Percentiles rank a stretch among this genome's conserved stretches.
Evolutionary conservation across 306 rosid genomes (phyloP).

Genomic region (Begonia peltatifolia): DNA sequence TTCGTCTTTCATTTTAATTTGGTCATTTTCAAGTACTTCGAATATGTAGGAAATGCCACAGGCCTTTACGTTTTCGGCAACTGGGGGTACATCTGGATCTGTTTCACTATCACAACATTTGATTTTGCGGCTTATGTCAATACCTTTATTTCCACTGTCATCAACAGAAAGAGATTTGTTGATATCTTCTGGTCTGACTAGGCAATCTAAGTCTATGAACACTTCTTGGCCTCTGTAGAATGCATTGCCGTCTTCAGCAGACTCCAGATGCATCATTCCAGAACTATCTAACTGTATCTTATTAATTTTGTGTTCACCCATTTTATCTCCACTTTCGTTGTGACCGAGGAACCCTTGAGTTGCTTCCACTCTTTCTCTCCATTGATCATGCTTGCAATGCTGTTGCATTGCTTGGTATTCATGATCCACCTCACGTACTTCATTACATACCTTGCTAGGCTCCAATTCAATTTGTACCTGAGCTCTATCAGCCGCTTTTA

Average conservation of each 20-base stretch:
- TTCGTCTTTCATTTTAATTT: constrained; percentile 16
- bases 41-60: constrained; percentile 17
- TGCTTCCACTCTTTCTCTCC: constrained; percentile 15
- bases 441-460: constrained; percentile 13
- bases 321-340: constrained; percentile 18
- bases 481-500: constrained; percentile 15
- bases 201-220: constrained; percentile 10
- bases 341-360: constrained; percentile 20
- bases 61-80: constrained; percentile 15
- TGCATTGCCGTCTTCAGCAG: constrained; percentile 11
- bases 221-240: constrained; percentile 14
- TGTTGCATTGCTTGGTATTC: constrained; percentile 18
- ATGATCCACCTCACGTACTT: constrained; percentile 13
- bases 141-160: constrained; percentile 17
- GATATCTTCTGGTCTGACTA: constrained; percentile 18
- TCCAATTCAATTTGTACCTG: constrained; percentile 13
- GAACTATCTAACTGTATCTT: constrained; percentile 22
- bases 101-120: constrained; percentile 14
- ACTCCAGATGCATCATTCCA: constrained; percentile 14
- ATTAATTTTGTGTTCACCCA: constrained; percentile 9
- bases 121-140: constrained; percentile 15
- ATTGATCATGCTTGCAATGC: constrained; percentile 17
- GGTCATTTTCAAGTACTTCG: constrained; percentile 11
- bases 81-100: constrained; percentile 13
- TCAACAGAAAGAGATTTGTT: constrained; percentile 15